These are phyloP conservation scores for Apophysomyces ossiformis DNA, from an alignment of 371 early-diverging fungal genomes.

Conservation along the genomic window DNA sequence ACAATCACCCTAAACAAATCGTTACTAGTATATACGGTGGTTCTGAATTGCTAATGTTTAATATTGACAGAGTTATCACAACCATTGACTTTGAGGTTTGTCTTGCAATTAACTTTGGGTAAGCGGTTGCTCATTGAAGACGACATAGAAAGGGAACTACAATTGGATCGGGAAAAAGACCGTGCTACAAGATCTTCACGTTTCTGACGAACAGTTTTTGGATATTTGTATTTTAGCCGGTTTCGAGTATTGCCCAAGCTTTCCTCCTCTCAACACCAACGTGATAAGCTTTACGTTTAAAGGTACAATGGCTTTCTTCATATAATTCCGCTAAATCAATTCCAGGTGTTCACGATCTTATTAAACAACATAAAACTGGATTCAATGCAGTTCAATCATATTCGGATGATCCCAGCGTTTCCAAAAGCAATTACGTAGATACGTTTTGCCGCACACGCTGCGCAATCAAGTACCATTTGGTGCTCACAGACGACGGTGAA, in stretches of 20 bases:
- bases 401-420: conserved; percentile 60
- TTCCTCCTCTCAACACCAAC: conserved; percentile 68
- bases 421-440: conserved; percentile 72
- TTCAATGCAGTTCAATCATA: conserved; percentile 74
- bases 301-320: conserved; percentile 25
- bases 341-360: conserved; percentile 62
- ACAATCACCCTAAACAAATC: conserved; percentile 69
- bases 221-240: conserved; percentile 87
- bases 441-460: conserved; percentile 75
- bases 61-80: conserved; percentile 78
- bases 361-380: conserved; percentile 74
- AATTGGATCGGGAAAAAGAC: conserved; percentile 69
- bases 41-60: conserved; percentile 79
- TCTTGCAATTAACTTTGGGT: not conserved
- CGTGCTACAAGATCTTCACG: conserved; percentile 65
- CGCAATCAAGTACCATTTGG: conserved; percentile 74
- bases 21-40: conserved; percentile 77
- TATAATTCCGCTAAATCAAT: not conserved
- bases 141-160: conserved; percentile 62
- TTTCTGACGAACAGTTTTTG: conserved; percentile 77
- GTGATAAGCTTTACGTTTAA: conserved; percentile 66
- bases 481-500: conserved; percentile 71
- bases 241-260: conserved; percentile 75
- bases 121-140: not conserved
- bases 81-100: conserved; percentile 64